Percentiles rank a stretch among this genome's conserved stretches.
These are phyloP conservation scores for Anthracocystis setariae DNA, from an alignment of 1,284 basidiomycete genomes.

Conservation along the genomic window DNA sequence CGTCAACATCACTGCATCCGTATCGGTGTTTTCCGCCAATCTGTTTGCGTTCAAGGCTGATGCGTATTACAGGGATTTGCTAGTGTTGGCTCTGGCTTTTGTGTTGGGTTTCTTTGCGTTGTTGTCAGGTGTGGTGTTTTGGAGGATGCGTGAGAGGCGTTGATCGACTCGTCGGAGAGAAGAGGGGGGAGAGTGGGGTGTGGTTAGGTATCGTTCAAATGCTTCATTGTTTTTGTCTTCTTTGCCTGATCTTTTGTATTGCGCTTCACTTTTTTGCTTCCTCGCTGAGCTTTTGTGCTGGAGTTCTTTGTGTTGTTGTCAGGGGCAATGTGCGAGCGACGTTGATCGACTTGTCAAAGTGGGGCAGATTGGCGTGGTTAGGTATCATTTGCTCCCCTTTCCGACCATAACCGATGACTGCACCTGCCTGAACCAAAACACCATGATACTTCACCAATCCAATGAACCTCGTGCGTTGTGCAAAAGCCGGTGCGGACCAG, in stretches of 20 bases:
- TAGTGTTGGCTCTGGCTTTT: conserved; percentile 52
- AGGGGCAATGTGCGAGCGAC: conserved; percentile 35
- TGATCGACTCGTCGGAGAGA: too few species aligned
- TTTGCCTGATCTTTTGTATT: neutral
- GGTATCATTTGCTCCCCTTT: too few species aligned
- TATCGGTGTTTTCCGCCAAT: conserved; percentile 43
- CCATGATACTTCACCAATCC: too few species aligned
- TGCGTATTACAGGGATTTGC: conserved; percentile 54
- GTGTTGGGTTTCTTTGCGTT: conserved; percentile 44
- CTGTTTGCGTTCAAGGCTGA: conserved; percentile 50
- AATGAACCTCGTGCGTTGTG: too few species aligned
- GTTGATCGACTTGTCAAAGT: too few species aligned
- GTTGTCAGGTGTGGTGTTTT: conserved; percentile 28
- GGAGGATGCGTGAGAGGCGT: conserved; percentile 42
- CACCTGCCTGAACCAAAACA: too few species aligned
- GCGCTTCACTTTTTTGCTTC: too few species aligned
- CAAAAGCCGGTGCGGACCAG: too few species aligned
- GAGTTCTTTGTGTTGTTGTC: conserved; percentile 44
- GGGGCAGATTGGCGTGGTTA: too few species aligned
- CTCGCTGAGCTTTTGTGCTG: conserved; percentile 47
- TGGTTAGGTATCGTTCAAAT: too few species aligned
- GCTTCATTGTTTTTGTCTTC: neutral
- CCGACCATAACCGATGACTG: too few species aligned
- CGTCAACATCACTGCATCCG: conserved; percentile 27
- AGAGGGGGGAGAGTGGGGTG: too few species aligned